Evolutionary conservation across 352 stramenopile genomes (phyloP).

Genomic region (Phytophthora kernoviae): DNA sequence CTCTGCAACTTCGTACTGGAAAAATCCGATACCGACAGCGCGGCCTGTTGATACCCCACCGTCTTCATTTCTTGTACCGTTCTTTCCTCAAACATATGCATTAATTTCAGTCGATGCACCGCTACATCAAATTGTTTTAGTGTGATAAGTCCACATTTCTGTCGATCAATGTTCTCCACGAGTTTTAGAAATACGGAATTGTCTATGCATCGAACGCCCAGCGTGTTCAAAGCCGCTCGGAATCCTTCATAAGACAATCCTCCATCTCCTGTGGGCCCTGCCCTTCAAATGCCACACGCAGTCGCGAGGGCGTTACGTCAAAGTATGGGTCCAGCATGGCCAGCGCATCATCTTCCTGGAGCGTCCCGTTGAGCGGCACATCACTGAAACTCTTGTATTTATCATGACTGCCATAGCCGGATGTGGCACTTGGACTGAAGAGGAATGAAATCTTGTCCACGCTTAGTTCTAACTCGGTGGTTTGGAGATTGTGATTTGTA

Average conservation of each 20-base stretch:
- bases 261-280: conserved; percentile 51
- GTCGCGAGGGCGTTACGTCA: conserved; percentile 75
- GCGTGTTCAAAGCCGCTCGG: conserved; percentile 55
- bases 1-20: conserved; percentile 74
- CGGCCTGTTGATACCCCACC: conserved; percentile 51
- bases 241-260: conserved; percentile 64
- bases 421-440: conserved; percentile 63
- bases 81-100: conserved; percentile 83
- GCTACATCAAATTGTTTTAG: conserved; percentile 80
- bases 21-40: conserved; percentile 81
- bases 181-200: conserved; percentile 74
- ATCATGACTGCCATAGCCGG: conserved; percentile 16
- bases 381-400: conserved; percentile 60
- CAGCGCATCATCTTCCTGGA: conserved; percentile 66
- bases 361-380: conserved; percentile 36
- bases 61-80: conserved; percentile 65
- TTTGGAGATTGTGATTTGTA: conserved; percentile 26
- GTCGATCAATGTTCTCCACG: conserved; percentile 68
- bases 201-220: conserved; percentile 78
- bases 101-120: conserved; percentile 87
- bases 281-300: conserved; percentile 78
- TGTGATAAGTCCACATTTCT: conserved; percentile 48
- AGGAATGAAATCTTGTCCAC: conserved; percentile 86
- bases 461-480: conserved; percentile 74
- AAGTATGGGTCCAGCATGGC: conserved; percentile 89